phyloP scores from a whole-genome alignment of 192 early-diverging fungal genomes.

The Backusella psychrophila region DNA sequence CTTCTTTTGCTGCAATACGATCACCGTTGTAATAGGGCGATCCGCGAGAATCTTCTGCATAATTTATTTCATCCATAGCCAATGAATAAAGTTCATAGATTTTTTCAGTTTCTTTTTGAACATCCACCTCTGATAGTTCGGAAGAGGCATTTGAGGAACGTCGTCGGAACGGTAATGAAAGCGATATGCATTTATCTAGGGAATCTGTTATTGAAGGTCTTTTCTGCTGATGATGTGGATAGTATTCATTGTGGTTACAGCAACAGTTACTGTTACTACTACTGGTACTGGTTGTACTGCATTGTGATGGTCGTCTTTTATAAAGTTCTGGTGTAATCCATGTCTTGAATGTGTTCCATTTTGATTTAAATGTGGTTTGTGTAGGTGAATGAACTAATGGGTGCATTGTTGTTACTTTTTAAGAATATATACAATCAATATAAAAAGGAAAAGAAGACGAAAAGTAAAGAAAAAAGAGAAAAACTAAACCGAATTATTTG shows the following conservation, averaged over 20 bases:
- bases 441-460: not conserved
- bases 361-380: slow-evolving; percentile 9
- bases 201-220: not conserved
- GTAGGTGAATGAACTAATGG: not conserved
- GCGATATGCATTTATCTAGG: not conserved
- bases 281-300: slow-evolving; percentile 14
- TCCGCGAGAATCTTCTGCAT: slow-evolving; percentile 46
- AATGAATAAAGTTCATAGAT: slow-evolving; percentile 8
- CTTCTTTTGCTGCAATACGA: slow-evolving; percentile 35
- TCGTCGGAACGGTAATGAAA: slow-evolving; percentile 10
- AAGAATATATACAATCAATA: not conserved
- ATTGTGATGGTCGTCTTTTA: slow-evolving; percentile 12
- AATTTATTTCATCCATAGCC: slow-evolving; percentile 20
- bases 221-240: not conserved
- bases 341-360: slow-evolving; percentile 11
- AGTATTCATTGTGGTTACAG: not conserved
- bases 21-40: slow-evolving; percentile 42
- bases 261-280: not conserved
- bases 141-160: slow-evolving; percentile 5
- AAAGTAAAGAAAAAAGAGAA: not conserved
- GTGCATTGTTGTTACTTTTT: not conserved
- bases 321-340: slow-evolving; percentile 18
- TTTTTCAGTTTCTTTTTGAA: slow-evolving; percentile 8
- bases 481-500: not conserved
- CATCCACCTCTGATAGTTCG: not conserved